Evolutionary conservation across 805 yeast species (phyloP).

Genomic region (Sungouiozyma ichnusensis): DNA sequence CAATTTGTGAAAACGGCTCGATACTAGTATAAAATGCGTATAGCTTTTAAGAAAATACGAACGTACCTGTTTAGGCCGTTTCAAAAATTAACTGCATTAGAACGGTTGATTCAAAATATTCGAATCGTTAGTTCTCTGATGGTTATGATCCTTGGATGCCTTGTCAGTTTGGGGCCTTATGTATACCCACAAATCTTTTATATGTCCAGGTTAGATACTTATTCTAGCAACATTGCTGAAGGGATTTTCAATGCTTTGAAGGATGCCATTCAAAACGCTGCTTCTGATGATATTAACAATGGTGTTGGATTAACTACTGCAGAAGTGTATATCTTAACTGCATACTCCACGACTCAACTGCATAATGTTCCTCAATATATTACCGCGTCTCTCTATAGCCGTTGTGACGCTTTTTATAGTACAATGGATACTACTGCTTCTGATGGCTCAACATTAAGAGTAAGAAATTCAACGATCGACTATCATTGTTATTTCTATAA

Average conservation of each 20-base stretch:
- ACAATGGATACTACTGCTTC: neutral
- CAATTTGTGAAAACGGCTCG: no score
- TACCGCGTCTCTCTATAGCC: conserved; percentile 17
- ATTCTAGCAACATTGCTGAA: conserved; percentile 14
- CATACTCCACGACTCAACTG: conserved; percentile 19
- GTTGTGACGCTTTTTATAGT: conserved; percentile 15
- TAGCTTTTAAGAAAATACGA: neutral
- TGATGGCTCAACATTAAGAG: neutral
- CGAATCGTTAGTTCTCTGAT: conserved; percentile 15
- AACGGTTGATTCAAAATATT: conserved; percentile 12
- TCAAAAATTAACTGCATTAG: conserved; percentile 18
- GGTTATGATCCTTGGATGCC: conserved; percentile 13
- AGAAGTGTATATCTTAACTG: conserved; percentile 20
- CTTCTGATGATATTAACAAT: conserved; percentile 18
- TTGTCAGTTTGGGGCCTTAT: conserved; percentile 15
- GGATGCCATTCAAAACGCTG: conserved; percentile 16
- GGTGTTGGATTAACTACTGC: conserved; percentile 26
- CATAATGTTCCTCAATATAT: conserved; percentile 20
- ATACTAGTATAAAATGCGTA: no score
- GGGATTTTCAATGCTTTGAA: conserved; percentile 20
- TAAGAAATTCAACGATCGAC: conserved; percentile 8
- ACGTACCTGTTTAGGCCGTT: conserved; percentile 8
- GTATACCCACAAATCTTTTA: conserved; percentile 13
- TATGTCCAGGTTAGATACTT: conserved; percentile 19
- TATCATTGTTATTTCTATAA: conserved; percentile 12